Conservation (phyloP, 257 asterid species). For the Solanum arcanum region DNA sequence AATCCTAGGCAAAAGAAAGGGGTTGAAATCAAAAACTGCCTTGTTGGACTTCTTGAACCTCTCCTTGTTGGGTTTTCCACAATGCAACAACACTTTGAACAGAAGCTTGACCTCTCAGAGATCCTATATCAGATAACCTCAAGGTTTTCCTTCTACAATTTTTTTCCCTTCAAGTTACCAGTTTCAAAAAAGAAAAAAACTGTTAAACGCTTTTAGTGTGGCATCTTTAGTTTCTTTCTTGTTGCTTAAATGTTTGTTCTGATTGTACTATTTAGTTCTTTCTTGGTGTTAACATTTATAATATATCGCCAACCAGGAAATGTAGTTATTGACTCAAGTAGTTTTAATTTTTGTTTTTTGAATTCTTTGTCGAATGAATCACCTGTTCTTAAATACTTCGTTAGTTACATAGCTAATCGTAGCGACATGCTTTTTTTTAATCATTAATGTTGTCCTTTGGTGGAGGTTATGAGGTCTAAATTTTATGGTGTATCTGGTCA, state of each 20-base stretch:
- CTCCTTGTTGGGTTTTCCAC: constrained; percentile 96
- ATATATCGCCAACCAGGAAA: neutral
- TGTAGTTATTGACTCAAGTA: neutral
- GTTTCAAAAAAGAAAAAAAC: neutral
- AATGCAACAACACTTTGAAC: constrained; percentile 96
- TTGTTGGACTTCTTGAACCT: constrained; percentile 97
- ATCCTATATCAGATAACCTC: constrained; percentile 96
- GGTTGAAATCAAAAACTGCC: constrained; percentile 80
- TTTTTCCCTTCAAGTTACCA: neutral
- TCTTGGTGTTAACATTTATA: neutral
- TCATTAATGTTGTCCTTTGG: neutral
- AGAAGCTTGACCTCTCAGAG: constrained; percentile 96
- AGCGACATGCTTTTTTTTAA: neutral
- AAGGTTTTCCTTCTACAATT: constrained; percentile 38
- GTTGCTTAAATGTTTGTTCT: neutral
- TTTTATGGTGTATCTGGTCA: neutral
- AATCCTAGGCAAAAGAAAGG: constrained; percentile 95
- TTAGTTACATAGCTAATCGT: neutral
- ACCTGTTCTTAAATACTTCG: neutral
- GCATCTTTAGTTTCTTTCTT: neutral
- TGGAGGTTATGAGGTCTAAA: neutral
- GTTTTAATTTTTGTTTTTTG: neutral
- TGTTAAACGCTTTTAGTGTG: neutral
- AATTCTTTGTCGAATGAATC: neutral
- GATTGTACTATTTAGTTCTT: neutral